Percentiles rank a stretch among this genome's conserved stretches.
Evolutionary conservation across 2,329 filamentous ascomycete genomes (phyloP).

Genomic region (Trichoderma citrinoviride): DNA sequence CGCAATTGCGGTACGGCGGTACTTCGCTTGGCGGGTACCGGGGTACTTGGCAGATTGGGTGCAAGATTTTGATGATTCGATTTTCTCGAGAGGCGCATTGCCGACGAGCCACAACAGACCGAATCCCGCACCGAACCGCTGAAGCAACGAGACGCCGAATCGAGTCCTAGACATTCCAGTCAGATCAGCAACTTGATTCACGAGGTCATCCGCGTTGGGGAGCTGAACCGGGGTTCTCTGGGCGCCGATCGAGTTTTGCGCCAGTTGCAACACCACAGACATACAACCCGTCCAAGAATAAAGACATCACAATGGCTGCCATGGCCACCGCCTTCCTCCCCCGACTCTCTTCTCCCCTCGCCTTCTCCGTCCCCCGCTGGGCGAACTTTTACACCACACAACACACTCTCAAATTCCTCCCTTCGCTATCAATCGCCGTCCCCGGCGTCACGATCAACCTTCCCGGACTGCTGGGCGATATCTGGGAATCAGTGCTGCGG

Average conservation of each 20-base stretch:
- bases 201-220: background rate
- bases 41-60: background rate
- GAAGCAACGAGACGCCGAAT: background rate
- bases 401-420: constrained; percentile 48
- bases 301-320: constrained; percentile 44
- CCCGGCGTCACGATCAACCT: constrained; percentile 58
- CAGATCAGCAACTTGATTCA: background rate
- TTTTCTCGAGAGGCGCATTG: constrained; percentile 13
- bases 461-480: constrained; percentile 65
- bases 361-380: constrained; percentile 43
- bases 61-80: constrained; percentile 20
- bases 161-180: background rate
- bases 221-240: background rate
- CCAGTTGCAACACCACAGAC: constrained; percentile 1
- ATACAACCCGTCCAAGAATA: constrained; percentile 7
- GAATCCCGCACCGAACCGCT: background rate
- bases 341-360: constrained; percentile 45
- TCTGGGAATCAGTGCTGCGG: constrained; percentile 90
- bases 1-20: background rate
- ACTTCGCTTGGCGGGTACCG: background rate
- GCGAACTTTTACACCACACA: constrained; percentile 46
- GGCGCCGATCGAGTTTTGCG: constrained; percentile 13
- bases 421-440: constrained; percentile 55
- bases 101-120: constrained; percentile 3
- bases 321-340: constrained; percentile 52